Base-by-base conservation (phyloP, 148 eudicot species). In the Drosera capensis region DNA sequence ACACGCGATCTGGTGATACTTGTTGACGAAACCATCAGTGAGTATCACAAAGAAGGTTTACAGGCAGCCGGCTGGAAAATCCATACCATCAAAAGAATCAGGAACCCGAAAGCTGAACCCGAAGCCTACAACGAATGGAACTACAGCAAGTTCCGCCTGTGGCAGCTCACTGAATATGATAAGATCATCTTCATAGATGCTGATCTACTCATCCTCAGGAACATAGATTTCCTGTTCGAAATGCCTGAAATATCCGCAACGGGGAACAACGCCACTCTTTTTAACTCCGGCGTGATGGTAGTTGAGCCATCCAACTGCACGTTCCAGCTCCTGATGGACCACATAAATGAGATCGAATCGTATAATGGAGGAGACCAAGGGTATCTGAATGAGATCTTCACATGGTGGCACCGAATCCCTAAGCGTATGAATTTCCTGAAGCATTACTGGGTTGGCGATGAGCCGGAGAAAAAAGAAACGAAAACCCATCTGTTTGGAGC, bases 361-460 rank as follows among this genome's bases (percentile, higher is more conserved):
- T 51, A 51, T 31, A 51, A 51, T 16, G 55, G 55, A 17, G 55
- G 55, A 1, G 55, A 51, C 23, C 55, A 51, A 39, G 55, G 55
- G 5, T 38, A 36, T 40, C 46, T 52, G 14, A 52, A 52, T 8
- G 56, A 52, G 56, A 41, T 52, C 3, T 52, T 52, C 37, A 52
- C 56, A 16, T 40, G 56, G 56, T 52, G 56, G 56, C 56, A 52
- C 21, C 31, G 56, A 19, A 40, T 52, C 13, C 46, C 46, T 13
- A 40, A 17, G 37, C 31, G 36, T 17, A 52, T 52, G 36, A 41
- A 26, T 26, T 52, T 23, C 15, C 17, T 52, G 8, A 52, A 52
- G 47, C 36, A 41, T 7, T 37, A 23, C 22, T 36, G 43, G 55
- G 23, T 11, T 1, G 56, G 46, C 8, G 36, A 41, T 5, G 46